Evolutionary conservation across 2,329 filamentous ascomycete genomes (phyloP).

Genomic region (Paecilomyces fulvus): DNA sequence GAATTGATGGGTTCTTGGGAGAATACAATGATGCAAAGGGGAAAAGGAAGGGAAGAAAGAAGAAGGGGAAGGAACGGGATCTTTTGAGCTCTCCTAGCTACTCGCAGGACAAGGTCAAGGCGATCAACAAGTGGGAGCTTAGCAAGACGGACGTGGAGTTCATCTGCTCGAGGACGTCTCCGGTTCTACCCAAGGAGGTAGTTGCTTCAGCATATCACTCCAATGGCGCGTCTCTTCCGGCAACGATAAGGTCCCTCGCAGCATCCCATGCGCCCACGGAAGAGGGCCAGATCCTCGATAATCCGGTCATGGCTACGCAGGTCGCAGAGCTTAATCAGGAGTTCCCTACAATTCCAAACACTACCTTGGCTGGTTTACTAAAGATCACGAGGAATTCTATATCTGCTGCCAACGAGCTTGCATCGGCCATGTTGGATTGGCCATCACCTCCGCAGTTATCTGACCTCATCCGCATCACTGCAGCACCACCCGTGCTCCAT

Average conservation of each 20-base stretch:
- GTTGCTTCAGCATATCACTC: conserved; percentile 53
- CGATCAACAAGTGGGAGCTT: conserved; percentile 50
- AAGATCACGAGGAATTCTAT: conserved; percentile 50
- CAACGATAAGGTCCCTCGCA: conserved; percentile 49
- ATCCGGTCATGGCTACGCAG: conserved; percentile 39
- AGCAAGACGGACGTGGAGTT: conserved; percentile 53
- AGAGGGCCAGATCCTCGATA: conserved; percentile 26
- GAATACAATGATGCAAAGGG: conserved; percentile 39
- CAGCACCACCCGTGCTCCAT: conserved; percentile 14
- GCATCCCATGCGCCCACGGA: conserved; percentile 37
- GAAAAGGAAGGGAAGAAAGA: conserved; percentile 19
- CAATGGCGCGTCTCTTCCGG: conserved; percentile 46
- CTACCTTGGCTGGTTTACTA: conserved; percentile 46
- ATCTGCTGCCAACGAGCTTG: conserved; percentile 51
- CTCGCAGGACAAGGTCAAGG: conserved; percentile 5
- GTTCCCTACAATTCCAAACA: conserved; percentile 44
- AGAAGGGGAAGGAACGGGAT: conserved; percentile 4
- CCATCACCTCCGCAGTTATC: conserved; percentile 20
- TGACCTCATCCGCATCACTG: conserved; percentile 38
- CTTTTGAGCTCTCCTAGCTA: conserved; percentile 8
- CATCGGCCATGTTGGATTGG: conserved; percentile 42
- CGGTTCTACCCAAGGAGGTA: conserved; percentile 37
- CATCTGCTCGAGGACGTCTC: conserved; percentile 44
- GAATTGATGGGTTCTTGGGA: conserved; percentile 72
- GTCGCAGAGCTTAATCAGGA: conserved; percentile 47